Evolutionary conservation across 768 basidiomycete genomes (phyloP), one percentile per base, ranked within the genome.

Genomic region (Mycena indigotica): DNA sequence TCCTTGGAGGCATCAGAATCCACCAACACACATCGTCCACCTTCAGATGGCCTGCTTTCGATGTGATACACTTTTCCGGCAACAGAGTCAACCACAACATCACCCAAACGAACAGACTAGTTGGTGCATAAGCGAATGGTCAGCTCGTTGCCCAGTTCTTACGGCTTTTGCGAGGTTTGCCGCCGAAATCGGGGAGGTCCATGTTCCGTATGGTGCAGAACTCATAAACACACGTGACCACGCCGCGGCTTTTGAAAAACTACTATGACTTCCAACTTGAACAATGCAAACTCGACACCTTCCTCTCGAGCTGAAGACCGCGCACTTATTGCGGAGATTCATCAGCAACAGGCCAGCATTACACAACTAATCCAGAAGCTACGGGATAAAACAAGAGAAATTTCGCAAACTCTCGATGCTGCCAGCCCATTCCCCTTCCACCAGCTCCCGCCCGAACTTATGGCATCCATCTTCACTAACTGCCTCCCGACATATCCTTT

Each of bases 161-260:
- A 83, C 81, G 52, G 68, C 71, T 64, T 80, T 67, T 10, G 78
- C 72, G 56, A 86, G 71, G 28, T 77, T 72, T 45, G 80, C 79
- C 29, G 80, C 70, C 2, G 77, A 77, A 53, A 87, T 77, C 2
- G 80, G 75, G 0, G 83, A 84, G 13, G 70, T 69, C 86, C 86
- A 87, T 28, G 78, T 80, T 19, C 85, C 86, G 64, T 76, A 87
- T 0, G 84, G 81, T 12, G 82, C 82, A 28, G 46, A 50, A 23
- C 40, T n/a, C 53, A 54, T 54, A 38, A 38, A 38, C 10, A 38
- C 35, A 38, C 35, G 35, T 38, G 35, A 38, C n/a, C 35, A 10
- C 12, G n/a, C 35, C 35, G 35, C 35, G 35, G 35, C 35, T 38
- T 38, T 10, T 38, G 12, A 10, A 10, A 38, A 38, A 38, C 35